Base-by-base conservation (phyloP, 495 filamentous ascomycete genomes). In the Cercophora newfieldiana region DNA sequence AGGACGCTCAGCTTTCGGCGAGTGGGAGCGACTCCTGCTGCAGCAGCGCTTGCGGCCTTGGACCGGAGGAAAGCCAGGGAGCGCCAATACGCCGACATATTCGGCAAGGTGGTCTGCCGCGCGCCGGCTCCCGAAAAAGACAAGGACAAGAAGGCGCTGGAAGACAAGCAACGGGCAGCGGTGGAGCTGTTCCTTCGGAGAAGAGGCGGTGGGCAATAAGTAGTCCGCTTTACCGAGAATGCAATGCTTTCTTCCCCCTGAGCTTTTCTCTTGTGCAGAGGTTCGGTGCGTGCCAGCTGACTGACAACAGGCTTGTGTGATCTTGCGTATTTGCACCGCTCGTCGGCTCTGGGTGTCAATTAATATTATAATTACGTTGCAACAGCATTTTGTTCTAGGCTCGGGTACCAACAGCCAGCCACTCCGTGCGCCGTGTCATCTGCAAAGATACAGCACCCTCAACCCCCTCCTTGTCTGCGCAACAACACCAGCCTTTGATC, bases 71-170 rank as follows among this genome's bases (percentile, higher is more conserved):
- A 78, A 63, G 77, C 71, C 1, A 75, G 80, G 70, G 78, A 87
- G 72, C 76, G 74, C 62, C 68, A 69, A 37, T 76, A 76, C 37
- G 78, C 82, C 0, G 84, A 85, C 59, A 66, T 85, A 0, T 84
- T 88, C 60, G 75, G 78, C 26, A 64, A 66, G 4, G 75, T 80
- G 12, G 75, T 88, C 3, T 83, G 84, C 56, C 74, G 81, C 24
- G 72, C 72, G 2, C 66, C 76, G 3, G 59, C 56, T 18, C 71
- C 77, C 56, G 72, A 76, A 24, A 82, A 77, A 58, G 76, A 78
- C n/a, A 85, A 77, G 74, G 81, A 78, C 70, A 79, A 66, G 64
- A 82, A 73, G 70, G 71, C 71, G 14, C 74, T 80, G 37, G 77
- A 86, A 64, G 84, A 85, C 22, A 75, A 71, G 66, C 76, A 78